phyloP scores from a whole-genome alignment of 2,329 filamentous ascomycete genomes.

The Graphium sp. region DNA sequence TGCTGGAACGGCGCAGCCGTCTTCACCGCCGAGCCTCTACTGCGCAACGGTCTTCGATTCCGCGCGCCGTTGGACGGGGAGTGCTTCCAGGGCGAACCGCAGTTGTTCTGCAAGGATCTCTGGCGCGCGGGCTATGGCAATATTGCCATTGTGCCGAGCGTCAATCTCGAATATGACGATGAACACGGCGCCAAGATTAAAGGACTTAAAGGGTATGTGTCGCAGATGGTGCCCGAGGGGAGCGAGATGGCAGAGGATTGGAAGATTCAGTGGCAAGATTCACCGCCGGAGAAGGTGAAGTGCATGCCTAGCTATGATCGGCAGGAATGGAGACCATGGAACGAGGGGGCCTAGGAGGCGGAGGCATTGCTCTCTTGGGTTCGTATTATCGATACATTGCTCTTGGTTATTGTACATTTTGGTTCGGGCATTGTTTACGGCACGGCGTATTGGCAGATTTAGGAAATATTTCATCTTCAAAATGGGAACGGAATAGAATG shows the following conservation, averaged over 20 bases:
- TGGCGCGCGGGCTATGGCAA: conserved; percentile 30
- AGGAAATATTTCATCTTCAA: too few relatives aligned
- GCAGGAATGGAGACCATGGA: conserved; percentile 24
- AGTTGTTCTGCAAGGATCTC: conserved; percentile 38
- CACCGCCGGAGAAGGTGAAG: conserved; percentile 26
- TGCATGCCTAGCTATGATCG: conserved; percentile 25
- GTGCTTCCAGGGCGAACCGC: conserved; percentile 36
- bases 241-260: conserved; percentile 11
- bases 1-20: conserved; percentile 43
- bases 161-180: conserved; percentile 37
- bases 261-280: conserved; percentile 22
- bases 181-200: conserved; percentile 27
- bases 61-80: conserved; percentile 20
- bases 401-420: too few relatives aligned
- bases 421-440: too few relatives aligned
- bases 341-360: conserved; percentile 10
- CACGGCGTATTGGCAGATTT: too few relatives aligned
- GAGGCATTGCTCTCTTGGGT: too few relatives aligned
- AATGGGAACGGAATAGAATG: too few relatives aligned
- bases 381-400: too few relatives aligned
- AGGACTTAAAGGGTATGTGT: conserved; percentile 28
- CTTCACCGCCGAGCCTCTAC: conserved; percentile 27
- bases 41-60: conserved; percentile 25
- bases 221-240: conserved; percentile 17
- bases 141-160: conserved; percentile 36